A percentile compares a stretch with the other conserved stretches of the same genome.
Evolutionary conservation across 345 rosid genomes (phyloP).

Genomic region (Gossypium arboreum): DNA sequence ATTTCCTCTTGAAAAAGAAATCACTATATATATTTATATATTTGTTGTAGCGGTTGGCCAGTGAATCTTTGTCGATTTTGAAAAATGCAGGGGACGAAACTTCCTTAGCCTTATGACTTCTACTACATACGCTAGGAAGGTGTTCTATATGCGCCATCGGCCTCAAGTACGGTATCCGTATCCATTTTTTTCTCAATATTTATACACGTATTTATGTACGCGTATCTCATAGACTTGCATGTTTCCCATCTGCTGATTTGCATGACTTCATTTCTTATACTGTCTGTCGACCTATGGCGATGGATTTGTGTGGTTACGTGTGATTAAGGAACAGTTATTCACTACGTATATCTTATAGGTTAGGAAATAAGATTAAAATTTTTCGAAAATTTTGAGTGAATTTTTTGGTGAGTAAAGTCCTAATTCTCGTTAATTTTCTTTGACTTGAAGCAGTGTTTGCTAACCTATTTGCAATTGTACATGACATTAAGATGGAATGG

Average conservation of each 20-base stretch:
- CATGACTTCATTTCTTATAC: background rate
- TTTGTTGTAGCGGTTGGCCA: constrained; percentile 12
- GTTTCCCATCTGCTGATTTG: background rate
- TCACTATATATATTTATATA: too few relatives aligned
- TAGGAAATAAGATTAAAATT: too few relatives aligned
- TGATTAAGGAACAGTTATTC: too few relatives aligned
- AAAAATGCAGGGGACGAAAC: constrained; percentile 31
- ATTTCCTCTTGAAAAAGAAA: background rate
- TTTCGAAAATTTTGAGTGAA: too few relatives aligned
- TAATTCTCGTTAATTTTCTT: background rate
- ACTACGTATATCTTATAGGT: too few relatives aligned
- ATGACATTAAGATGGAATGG: background rate
- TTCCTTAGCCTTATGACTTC: constrained; percentile 25
- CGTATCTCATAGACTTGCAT: background rate
- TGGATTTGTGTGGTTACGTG: too few relatives aligned
- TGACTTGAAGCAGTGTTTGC: background rate
- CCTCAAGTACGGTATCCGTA: constrained; percentile 35
- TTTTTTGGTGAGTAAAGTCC: too few relatives aligned
- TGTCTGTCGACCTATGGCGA: background rate
- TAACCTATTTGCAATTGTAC: background rate
- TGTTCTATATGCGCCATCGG: constrained; percentile 33
- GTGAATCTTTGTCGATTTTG: constrained; percentile 14
- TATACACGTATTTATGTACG: background rate
- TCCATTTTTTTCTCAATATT: background rate
- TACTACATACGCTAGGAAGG: constrained; percentile 43